Evolutionary conservation across 2,329 filamentous ascomycete genomes (phyloP), one percentile per base, ranked within the genome.

Genomic region (Cercospora sojina): DNA sequence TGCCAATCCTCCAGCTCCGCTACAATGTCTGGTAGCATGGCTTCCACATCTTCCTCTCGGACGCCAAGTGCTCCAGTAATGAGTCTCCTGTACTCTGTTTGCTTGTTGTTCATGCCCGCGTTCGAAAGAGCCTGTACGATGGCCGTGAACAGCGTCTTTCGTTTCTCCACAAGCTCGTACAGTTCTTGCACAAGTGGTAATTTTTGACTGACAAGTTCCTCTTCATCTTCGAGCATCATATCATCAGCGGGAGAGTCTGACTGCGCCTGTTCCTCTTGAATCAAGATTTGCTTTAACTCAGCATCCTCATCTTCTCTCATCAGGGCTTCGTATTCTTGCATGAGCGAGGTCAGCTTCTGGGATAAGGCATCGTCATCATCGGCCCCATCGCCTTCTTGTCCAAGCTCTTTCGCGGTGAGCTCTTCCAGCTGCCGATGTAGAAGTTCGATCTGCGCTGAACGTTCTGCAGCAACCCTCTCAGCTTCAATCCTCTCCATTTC

Each of bases 21-120:
- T 59, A 83, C 74, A 53, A 84, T 83, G 64, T 84, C 83, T 1
- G 82, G 81, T 72, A 84, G 69, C 80, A 84, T 88, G 53, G 83
- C 82, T 76, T 92, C 90, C 38, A 92, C 84, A 69, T 87, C 88
- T 70, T 91, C 88, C 65, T 91, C 89, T 71, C 86, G 84, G 16
- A 88, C 84, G 27, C 89, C 88, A 29, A 93, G 81, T 66, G 90
- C 91, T 67, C 86, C 85, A 66, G 86, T 86, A 32, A 92, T 86
- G 31, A 93, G 82, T 64, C 85, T 85, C 68, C 90, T 85, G 77
- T 93, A 94, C 76, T 89, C 87, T 71, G 89, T 88, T 70, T 91
- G 90, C 75, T 88, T 88, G 58, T 74, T 89, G 38, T 89, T 88
- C 41, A 89, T 87, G 49, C 90, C 90, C 10, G 90, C 88, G 69